phyloP scores from a whole-genome alignment of 805 yeast species.

The Sugiyamaella valdiviana region DNA sequence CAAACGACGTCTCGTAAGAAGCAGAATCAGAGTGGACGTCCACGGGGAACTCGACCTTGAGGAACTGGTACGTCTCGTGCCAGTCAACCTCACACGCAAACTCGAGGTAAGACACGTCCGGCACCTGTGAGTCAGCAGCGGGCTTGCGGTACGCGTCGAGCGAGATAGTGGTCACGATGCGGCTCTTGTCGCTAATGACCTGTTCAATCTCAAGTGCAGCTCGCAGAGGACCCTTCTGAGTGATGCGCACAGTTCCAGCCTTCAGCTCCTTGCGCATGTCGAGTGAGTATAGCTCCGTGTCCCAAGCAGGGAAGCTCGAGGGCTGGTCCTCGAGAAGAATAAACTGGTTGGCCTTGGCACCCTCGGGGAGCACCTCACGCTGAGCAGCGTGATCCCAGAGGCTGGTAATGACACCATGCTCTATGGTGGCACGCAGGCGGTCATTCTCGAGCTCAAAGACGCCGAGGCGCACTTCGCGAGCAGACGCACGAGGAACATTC shows the following conservation, averaged over 20 bases:
- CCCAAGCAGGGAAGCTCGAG: slow-evolving; percentile 93
- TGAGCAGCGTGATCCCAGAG: slow-evolving; percentile 52
- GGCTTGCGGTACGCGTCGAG: slow-evolving; percentile 45
- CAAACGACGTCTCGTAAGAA: slow-evolving; percentile 89
- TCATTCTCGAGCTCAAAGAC: slow-evolving; percentile 53
- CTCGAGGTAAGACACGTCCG: slow-evolving; percentile 39
- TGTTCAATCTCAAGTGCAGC: slow-evolving; percentile 60
- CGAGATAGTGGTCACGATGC: slow-evolving; percentile 62
- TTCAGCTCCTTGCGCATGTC: slow-evolving; percentile 56
- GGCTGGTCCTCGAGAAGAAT: slow-evolving; percentile 88
- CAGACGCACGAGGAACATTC: slow-evolving; percentile 35
- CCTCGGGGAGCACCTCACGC: slow-evolving; percentile 62
- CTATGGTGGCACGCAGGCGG: slow-evolving; percentile 51
- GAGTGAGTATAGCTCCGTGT: slow-evolving; percentile 83
- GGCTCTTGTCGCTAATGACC: slow-evolving; percentile 50
- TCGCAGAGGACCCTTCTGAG: slow-evolving; percentile 50
- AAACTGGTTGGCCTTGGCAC: slow-evolving; percentile 68
- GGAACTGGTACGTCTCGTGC: slow-evolving; percentile 81
- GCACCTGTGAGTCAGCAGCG: slow-evolving; percentile 21
- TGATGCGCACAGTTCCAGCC: slow-evolving; percentile 36
- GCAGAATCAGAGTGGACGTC: slow-evolving; percentile 71
- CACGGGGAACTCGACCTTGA: slow-evolving; percentile 94
- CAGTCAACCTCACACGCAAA: slow-evolving; percentile 65
- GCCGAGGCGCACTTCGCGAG: slow-evolving; percentile 38
- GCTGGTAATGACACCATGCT: slow-evolving; percentile 57